phyloP scores from a whole-genome alignment of 768 basidiomycete genomes.

The Kwoniella newhampshirensis region DNA sequence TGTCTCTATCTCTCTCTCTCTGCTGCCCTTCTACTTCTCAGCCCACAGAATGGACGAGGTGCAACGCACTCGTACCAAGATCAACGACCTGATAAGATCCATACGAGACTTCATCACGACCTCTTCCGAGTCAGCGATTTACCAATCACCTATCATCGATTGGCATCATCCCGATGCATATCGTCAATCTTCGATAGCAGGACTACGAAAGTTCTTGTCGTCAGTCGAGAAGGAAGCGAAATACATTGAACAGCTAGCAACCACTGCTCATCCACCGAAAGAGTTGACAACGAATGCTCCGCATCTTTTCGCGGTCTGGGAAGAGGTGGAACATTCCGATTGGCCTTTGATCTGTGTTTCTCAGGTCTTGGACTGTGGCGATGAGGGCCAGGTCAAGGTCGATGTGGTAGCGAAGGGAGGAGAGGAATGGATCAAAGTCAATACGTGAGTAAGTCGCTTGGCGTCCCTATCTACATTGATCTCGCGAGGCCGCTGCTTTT shows the following conservation, averaged over 20 bases:
- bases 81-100: slow-evolving; percentile 6
- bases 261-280: slow-evolving; percentile 18
- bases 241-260: slow-evolving; percentile 32
- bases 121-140: slow-evolving; percentile 15
- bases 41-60: neutral
- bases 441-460: slow-evolving; percentile 65
- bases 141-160: slow-evolving; percentile 48
- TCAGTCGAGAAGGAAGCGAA: slow-evolving; percentile 30
- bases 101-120: slow-evolving; percentile 18
- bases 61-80: slow-evolving; percentile 3
- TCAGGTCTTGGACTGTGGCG: slow-evolving; percentile 23
- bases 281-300: slow-evolving; percentile 66
- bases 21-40: neutral
- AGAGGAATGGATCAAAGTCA: slow-evolving; percentile 75
- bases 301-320: slow-evolving; percentile 78
- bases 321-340: slow-evolving; percentile 67
- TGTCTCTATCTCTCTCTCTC: neutral
- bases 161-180: slow-evolving; percentile 39
- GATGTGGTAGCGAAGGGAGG: slow-evolving; percentile 78
- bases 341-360: slow-evolving; percentile 62
- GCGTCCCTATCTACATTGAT: neutral
- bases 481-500: too few relatives aligned
- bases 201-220: slow-evolving; percentile 39
- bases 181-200: slow-evolving; percentile 32
- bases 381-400: slow-evolving; percentile 61